Conservation (phyloP, 192 early-diverging fungal species). For the Phycomyces nitens region DNA sequence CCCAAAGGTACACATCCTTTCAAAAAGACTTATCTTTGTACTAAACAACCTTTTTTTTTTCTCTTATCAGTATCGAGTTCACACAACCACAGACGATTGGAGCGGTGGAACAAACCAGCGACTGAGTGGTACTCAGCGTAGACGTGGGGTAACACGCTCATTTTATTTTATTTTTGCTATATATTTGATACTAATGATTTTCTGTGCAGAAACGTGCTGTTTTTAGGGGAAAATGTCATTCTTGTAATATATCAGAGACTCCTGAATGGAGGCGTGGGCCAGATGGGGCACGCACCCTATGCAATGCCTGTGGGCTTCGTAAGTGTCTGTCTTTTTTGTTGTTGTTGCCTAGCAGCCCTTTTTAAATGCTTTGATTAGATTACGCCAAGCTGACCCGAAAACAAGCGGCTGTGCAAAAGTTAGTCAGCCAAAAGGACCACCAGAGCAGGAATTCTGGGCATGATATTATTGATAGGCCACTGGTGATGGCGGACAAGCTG, state of each 20-base stretch:
- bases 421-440: background rate
- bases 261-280: conserved; percentile 94
- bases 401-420: background rate
- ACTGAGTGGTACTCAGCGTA: background rate
- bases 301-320: conserved; percentile 92
- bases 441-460: background rate
- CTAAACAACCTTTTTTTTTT: background rate
- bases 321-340: no score
- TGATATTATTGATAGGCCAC: no score
- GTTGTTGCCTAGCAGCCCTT: no score
- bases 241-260: conserved; percentile 81
- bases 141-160: background rate
- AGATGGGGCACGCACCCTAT: conserved; percentile 84
- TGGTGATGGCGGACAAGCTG: no score
- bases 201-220: conserved; percentile 9
- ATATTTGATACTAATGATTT: background rate
- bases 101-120: background rate
- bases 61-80: background rate
- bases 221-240: conserved; percentile 22
- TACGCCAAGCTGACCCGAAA: conserved; percentile 16
- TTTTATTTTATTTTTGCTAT: background rate
- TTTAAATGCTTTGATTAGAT: conserved; percentile 5
- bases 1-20: background rate
- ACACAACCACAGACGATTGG: background rate
- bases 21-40: no score